phyloP scores from a whole-genome alignment of 768 basidiomycete genomes.

The Cyclocybe aegerita region DNA sequence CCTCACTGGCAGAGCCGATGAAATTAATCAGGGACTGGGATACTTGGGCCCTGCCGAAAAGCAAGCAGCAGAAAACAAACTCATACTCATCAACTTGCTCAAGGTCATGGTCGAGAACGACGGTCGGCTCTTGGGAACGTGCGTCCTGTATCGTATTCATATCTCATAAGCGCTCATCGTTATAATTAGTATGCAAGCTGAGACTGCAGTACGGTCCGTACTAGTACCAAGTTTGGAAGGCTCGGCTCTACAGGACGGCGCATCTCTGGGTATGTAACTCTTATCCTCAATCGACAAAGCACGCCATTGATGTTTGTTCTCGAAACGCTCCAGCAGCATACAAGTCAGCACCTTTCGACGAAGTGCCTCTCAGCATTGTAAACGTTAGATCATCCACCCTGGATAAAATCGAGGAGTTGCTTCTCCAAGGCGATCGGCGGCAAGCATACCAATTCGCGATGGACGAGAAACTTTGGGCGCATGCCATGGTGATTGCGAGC shows the following conservation, averaged over 20 bases:
- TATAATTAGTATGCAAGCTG: slow-evolving; percentile 44
- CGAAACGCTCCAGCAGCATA: slow-evolving; percentile 10
- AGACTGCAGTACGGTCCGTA: slow-evolving; percentile 71
- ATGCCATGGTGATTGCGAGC: slow-evolving; percentile 93
- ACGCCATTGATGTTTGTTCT: background rate
- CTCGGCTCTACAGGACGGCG: slow-evolving; percentile 18
- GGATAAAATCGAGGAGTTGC: slow-evolving; percentile 74
- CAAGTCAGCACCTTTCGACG: slow-evolving; percentile 29
- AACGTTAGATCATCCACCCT: slow-evolving; percentile 62
- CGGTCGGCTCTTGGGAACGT: slow-evolving; percentile 86
- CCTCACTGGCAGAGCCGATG: slow-evolving; percentile 70
- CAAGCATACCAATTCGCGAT: slow-evolving; percentile 88
- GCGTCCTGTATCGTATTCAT: slow-evolving; percentile 25
- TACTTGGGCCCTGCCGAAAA: slow-evolving; percentile 61
- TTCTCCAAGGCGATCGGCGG: slow-evolving; percentile 81
- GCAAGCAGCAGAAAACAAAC: slow-evolving; percentile 70
- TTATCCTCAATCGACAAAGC: too few species aligned
- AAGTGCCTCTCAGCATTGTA: slow-evolving; percentile 56
- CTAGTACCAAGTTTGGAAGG: slow-evolving; percentile 59
- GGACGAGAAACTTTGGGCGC: slow-evolving; percentile 90
- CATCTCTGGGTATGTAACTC: slow-evolving; percentile 17
- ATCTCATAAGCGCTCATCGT: background rate
- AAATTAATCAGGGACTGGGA: slow-evolving; percentile 73
- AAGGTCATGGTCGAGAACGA: slow-evolving; percentile 87
- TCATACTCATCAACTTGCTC: slow-evolving; percentile 71